Evolutionary conservation across 2,329 filamentous ascomycete species (phyloP), one percentile per base, ranked within the genome.

Genomic region (Colletotrichum filicis): DNA sequence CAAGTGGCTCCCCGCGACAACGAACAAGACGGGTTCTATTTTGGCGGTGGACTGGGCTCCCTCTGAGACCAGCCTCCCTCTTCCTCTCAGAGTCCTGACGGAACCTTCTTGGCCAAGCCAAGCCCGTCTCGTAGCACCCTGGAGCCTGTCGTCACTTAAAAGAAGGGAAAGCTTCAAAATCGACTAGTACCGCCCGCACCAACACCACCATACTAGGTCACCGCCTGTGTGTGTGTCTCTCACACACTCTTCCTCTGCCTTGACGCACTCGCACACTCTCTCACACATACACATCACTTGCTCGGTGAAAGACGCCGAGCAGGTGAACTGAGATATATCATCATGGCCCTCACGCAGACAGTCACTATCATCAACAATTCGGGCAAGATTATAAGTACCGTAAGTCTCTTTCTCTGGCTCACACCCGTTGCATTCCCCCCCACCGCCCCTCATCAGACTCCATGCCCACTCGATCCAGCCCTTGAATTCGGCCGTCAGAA

Each of bases 351-450:
- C 74, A 83, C 86, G 66, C 92, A 97, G 83, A 96, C 94, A 62
- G 92, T 98, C 77, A 95, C 94, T 76, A 94, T 97, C 79, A 93
- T 97, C 83, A 97, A 97, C 86, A 95, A 89, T 79, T 97, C 94
- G 71, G 95, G 95, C 79, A 97, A 97, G 85, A 92, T 97, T 63
- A 94, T 98, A 78, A 95, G 92, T 87, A 97, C 93, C 73, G 94
- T 95, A 87, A 82, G 92, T 74, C 57, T 61, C 56, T 60, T 60
- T 64, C 57, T 52, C 56, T 37, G 35, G 30, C 58, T 61, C 60
- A 53, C 60, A 66, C 70, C 58, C 58, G 56, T 66, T 62, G 63
- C 69, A 70, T 64, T 60, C 1, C 19, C 24, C 53, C 70, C 71
- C 66, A 74, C 73, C 35, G 57, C 71, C 66, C 66, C 71, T 68